phyloP scores from a whole-genome alignment of 2,329 filamentous ascomycete species.

The Dothiorella sarmentorum region DNA sequence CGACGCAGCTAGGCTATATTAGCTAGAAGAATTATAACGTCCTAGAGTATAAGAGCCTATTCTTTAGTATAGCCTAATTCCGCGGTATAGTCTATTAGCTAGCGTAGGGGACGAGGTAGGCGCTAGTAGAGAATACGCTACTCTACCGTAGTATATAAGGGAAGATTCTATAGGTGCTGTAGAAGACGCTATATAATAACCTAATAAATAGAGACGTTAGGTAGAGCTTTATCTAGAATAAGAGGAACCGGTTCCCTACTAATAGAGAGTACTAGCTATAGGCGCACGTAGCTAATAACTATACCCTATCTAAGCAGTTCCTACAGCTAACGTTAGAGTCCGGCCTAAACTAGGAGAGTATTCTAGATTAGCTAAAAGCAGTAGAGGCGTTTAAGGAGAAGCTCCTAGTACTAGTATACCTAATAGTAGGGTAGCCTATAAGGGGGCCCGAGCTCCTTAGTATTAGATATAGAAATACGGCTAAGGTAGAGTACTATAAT shows the following conservation, averaged over 20 bases:
- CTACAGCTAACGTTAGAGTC: not conserved
- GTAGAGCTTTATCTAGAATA: too few relatives aligned
- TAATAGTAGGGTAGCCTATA: constrained; percentile 22
- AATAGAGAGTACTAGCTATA: too few relatives aligned
- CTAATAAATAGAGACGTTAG: too few relatives aligned
- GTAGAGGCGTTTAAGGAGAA: constrained; percentile 19
- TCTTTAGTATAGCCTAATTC: constrained; percentile 13
- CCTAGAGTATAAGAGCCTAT: constrained; percentile 21
- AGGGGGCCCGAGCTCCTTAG: constrained; percentile 24
- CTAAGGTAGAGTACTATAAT: constrained; percentile 11
- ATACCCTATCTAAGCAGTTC: not conserved
- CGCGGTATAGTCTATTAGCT: not conserved
- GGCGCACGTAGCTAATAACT: too few relatives aligned
- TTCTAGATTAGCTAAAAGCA: too few relatives aligned
- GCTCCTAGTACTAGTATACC: constrained; percentile 24
- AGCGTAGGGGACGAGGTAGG: not conserved
- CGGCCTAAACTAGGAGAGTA: too few relatives aligned
- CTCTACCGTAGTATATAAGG: too few relatives aligned
- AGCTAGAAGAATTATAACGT: constrained; percentile 17
- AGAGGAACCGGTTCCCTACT: not conserved
- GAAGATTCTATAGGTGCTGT: too few relatives aligned
- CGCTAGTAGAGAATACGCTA: too few relatives aligned
- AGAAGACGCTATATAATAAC: too few relatives aligned
- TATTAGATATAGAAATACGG: constrained; percentile 23
- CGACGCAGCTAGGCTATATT: constrained; percentile 17